Evolutionary conservation across 495 filamentous ascomycete species (phyloP).

Genomic region (Arthonia radiata): DNA sequence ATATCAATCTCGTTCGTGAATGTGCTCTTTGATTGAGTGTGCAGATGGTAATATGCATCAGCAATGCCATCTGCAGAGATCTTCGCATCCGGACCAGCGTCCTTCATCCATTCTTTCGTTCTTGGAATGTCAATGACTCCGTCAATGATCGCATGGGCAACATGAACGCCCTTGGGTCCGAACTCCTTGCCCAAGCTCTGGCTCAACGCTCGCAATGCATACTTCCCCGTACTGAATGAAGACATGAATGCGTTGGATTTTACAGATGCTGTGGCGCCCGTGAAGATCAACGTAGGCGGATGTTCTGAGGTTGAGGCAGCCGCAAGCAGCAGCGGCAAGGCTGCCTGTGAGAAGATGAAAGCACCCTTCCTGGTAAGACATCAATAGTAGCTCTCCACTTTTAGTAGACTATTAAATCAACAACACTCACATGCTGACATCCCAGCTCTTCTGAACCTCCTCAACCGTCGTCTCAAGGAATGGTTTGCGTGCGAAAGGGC

Average conservation of each 20-base stretch:
- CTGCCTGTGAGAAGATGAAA: conserved; percentile 52
- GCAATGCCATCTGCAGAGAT: conserved; percentile 34
- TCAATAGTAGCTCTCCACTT: too few relatives aligned
- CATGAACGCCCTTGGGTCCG: conserved; percentile 69
- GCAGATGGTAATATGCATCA: background rate
- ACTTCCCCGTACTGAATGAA: conserved; percentile 56
- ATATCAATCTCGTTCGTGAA: background rate
- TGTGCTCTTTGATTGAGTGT: background rate
- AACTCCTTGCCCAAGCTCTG: conserved; percentile 74
- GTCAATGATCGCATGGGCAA: conserved; percentile 67
- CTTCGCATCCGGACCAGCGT: conserved; percentile 45
- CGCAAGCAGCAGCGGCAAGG: conserved; percentile 45
- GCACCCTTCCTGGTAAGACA: conserved; percentile 39
- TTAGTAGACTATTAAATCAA: too few relatives aligned
- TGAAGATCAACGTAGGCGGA: conserved; percentile 68
- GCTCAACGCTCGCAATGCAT: conserved; percentile 48
- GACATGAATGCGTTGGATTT: conserved; percentile 47
- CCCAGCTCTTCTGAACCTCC: conserved; percentile 33
- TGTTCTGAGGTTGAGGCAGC: conserved; percentile 21
- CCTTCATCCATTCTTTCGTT: conserved; percentile 33
- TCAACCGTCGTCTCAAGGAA: conserved; percentile 49
- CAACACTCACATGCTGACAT: conserved; percentile 29
- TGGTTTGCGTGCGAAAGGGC: conserved; percentile 45
- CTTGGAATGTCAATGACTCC: conserved; percentile 68
- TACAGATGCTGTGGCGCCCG: conserved; percentile 63